Evolutionary conservation across 2,329 filamentous ascomycete genomes (phyloP).

Genomic region (Hypoxylon sp.): DNA sequence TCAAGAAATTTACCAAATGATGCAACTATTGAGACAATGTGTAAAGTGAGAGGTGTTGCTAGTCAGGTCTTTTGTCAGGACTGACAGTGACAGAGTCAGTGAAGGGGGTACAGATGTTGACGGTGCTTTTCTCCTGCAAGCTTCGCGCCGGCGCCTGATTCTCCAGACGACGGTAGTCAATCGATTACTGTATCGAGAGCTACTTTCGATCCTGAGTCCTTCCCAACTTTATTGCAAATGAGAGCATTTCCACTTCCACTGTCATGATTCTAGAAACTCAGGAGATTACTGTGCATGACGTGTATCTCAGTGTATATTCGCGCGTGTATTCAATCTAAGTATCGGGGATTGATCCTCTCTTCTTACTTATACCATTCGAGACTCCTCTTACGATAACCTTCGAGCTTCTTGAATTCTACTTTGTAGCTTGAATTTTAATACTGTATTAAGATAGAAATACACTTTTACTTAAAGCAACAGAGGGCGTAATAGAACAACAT

Average conservation of each 20-base stretch:
- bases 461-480: background rate
- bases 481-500: constrained; percentile 37
- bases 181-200: constrained; percentile 37
- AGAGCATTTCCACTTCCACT: constrained; percentile 6
- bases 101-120: constrained; percentile 9
- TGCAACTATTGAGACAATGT: background rate
- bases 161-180: constrained; percentile 20
- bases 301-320: background rate
- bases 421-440: background rate
- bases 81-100: background rate
- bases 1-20: background rate
- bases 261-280: background rate
- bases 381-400: background rate
- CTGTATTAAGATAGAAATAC: constrained; percentile 1
- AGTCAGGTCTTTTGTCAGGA: background rate
- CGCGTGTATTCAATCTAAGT: constrained; percentile 18
- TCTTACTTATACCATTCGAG: background rate
- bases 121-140: constrained; percentile 24
- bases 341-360: background rate
- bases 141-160: constrained; percentile 1
- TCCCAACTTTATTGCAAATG: constrained; percentile 18
- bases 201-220: constrained; percentile 19
- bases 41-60: background rate
- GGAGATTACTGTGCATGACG: constrained; percentile 13
- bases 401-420: background rate